phyloP scores from a whole-genome alignment of 176 grass and related monocot genomes.

The Ensete glaucum region DNA sequence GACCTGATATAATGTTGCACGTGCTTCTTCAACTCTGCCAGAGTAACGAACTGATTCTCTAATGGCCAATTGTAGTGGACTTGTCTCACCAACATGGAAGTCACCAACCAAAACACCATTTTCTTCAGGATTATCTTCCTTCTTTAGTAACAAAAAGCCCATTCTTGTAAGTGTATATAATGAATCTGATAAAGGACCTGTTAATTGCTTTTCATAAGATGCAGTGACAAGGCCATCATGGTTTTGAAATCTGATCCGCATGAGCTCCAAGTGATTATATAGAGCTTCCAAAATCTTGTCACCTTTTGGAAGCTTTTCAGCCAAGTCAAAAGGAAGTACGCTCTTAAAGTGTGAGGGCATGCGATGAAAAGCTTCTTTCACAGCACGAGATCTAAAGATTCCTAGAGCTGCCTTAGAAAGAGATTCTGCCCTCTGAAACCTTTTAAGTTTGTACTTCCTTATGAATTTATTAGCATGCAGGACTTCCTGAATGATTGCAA shows the following conservation, averaged over 20 bases:
- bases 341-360: constrained; percentile 70
- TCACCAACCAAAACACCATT: constrained; percentile 32
- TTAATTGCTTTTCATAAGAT: constrained; percentile 25
- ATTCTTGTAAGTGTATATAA: constrained; percentile 46
- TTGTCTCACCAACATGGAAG: constrained; percentile 47
- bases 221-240: constrained; percentile 16
- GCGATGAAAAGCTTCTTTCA: constrained; percentile 70
- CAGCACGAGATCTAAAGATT: constrained; percentile 55
- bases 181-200: constrained; percentile 52
- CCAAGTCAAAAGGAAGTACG: constrained; percentile 73
- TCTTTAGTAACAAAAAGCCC: constrained; percentile 42
- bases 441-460: constrained; percentile 50
- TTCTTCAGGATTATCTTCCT: constrained; percentile 32
- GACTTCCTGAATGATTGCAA: constrained; percentile 76
- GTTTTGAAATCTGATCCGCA: constrained; percentile 29
- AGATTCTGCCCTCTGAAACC: constrained; percentile 53
- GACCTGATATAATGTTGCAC: constrained; percentile 67
- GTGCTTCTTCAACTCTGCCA: constrained; percentile 47
- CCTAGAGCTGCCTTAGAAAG: constrained; percentile 60
- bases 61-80: constrained; percentile 59
- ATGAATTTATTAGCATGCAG: constrained; percentile 78
- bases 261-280: constrained; percentile 41
- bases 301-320: constrained; percentile 89
- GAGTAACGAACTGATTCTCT: constrained; percentile 65
- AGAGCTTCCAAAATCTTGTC: constrained; percentile 84